Evolutionary conservation across 2,329 filamentous ascomycete genomes (phyloP), one percentile per base, ranked within the genome.

Genomic region (Colletotrichum orchidophilum): DNA sequence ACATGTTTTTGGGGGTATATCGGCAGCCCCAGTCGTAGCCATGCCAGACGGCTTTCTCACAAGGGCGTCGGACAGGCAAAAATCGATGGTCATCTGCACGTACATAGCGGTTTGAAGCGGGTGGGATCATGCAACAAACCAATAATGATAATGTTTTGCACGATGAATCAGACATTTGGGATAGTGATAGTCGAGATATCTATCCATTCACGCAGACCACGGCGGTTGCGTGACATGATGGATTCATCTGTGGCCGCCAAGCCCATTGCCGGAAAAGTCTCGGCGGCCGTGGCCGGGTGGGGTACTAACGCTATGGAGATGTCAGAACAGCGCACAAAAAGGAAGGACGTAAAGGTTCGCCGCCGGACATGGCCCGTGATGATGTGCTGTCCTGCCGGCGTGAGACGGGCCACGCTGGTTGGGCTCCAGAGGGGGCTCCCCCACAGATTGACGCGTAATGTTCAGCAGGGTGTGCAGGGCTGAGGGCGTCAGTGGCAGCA

Each of bases 361-460:
- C 21, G 58, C 42, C 67, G 55, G 63, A 61, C 54, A 49, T 67
- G 50, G 67, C 53, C 67, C 39, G 50, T 49, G 46, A 35, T 35
- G 55, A 52, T 50, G 35, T 65, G 66, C 62, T 69, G 42, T 53
- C 12, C 13, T 35, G 33, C 46, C 27, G 50, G 59, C 12, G 29
- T 39, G 31, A 59, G 65, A 42, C 55, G 42, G 46, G 33, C 54
- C 35, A 66, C 49, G 65, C 54, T 52, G 54, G 39, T 64, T 60
- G 55, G 64, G 64, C 31, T 21, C 55, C 12, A 49, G 63, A 55
- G 39, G 49, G 12, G 50, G 27, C 18, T 21, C 21, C 70, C 60
- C 60, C 62, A 62, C 66, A 62, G 42, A 52, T 63, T 58, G 67
- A 73, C 71, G 71, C 71, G 67, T 71, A 66, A 73, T 71, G 58